phyloP scores from a whole-genome alignment of 2,329 filamentous ascomycete genomes.

The Intubia oerlemansii region DNA sequence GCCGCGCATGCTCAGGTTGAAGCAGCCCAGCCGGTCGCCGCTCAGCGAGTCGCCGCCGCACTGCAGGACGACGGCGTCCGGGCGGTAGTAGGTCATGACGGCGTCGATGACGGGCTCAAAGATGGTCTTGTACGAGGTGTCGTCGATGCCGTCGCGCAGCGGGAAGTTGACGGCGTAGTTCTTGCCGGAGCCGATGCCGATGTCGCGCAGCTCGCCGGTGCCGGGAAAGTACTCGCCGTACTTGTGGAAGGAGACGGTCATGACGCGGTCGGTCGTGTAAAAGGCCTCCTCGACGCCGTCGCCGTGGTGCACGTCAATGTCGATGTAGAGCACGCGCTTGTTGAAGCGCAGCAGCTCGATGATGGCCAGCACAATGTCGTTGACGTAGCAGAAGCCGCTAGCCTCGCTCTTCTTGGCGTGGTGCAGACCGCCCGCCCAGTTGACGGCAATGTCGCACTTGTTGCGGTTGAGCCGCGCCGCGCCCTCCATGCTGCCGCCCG shows the following conservation, averaged over 20 bases:
- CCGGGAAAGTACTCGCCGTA: conserved; percentile 94
- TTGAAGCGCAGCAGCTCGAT: conserved; percentile 79
- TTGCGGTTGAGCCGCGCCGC: conserved; percentile 74
- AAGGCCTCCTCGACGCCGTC: conserved; percentile 76
- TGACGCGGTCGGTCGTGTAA: conserved; percentile 63
- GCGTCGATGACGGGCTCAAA: conserved; percentile 78
- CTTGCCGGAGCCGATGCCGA: conserved; percentile 71
- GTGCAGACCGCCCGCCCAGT: conserved; percentile 93
- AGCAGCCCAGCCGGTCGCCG: conserved; percentile 83
- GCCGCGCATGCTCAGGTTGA: conserved; percentile 92
- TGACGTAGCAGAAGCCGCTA: conserved; percentile 95
- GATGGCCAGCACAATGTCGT: conserved; percentile 90
- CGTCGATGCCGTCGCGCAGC: conserved; percentile 78
- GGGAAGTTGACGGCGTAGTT: conserved; percentile 85
- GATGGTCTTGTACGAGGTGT: conserved; percentile 71
- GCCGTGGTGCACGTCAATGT: conserved; percentile 74
- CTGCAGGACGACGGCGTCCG: conserved; percentile 82
- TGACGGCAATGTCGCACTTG: conserved; percentile 92
- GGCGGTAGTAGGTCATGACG: conserved; percentile 73
- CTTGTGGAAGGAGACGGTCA: conserved; percentile 91
- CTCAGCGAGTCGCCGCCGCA: conserved; percentile 91
- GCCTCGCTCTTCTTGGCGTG: conserved; percentile 96
- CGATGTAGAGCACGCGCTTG: conserved; percentile 90
- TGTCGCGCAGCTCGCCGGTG: conserved; percentile 70
- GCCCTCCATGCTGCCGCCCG: conserved; percentile 83